phyloP scores from a whole-genome alignment of 192 early-diverging fungal genomes.

The Gryganskiella cystojenkinii region DNA sequence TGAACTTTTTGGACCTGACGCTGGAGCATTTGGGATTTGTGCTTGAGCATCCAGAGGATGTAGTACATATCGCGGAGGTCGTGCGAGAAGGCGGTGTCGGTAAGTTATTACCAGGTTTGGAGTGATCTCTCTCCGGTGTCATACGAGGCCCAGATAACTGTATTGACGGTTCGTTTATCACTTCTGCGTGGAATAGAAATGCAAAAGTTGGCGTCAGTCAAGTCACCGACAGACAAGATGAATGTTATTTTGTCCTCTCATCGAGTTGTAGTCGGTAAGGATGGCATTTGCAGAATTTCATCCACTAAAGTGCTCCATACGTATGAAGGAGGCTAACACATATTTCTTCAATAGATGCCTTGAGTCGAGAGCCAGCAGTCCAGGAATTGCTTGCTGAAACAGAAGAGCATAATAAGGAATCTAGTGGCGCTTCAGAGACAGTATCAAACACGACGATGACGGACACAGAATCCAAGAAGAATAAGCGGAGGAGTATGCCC shows the following conservation, averaged over 20 bases:
- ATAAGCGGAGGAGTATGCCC: constrained; percentile 24
- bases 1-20: constrained; percentile 69
- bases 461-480: not conserved
- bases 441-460: not conserved
- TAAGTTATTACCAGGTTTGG: not conserved
- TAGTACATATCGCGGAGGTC: constrained; percentile 48
- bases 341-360: constrained; percentile 7
- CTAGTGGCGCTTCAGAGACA: not conserved
- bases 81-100: constrained; percentile 53
- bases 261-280: constrained; percentile 56
- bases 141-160: no score
- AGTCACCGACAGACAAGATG: constrained; percentile 57
- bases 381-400: constrained; percentile 26
- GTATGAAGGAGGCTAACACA: not conserved
- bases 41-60: constrained; percentile 49
- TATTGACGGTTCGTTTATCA: not conserved
- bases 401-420: not conserved
- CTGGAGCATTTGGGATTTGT: constrained; percentile 70
- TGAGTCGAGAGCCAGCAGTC: constrained; percentile 39
- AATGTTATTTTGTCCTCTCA: constrained; percentile 54
- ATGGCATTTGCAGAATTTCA: not conserved
- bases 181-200: constrained; percentile 22
- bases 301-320: not conserved
- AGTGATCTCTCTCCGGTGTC: no score
- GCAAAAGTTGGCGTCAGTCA: constrained; percentile 52